These are phyloP conservation scores for Xylaria bambusicola DNA, from an alignment of 495 filamentous ascomycete genomes.

Conservation along the genomic window DNA sequence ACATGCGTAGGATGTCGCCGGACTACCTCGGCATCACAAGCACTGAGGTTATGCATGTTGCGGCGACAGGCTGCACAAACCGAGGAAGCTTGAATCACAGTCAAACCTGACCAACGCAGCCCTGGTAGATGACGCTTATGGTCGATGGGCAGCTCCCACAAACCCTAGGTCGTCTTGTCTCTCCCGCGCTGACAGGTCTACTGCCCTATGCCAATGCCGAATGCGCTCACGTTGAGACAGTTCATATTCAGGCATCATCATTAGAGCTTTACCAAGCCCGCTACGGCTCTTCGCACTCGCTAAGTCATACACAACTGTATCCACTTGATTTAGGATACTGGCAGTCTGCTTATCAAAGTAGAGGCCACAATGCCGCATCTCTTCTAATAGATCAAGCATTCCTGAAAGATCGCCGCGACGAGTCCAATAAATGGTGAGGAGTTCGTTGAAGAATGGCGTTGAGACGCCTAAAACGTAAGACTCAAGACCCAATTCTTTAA, in stretches of 20 bases:
- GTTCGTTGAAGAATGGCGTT: conserved; percentile 72
- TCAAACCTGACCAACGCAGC: too few species aligned
- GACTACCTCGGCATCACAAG: too few species aligned
- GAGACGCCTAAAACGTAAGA: conserved; percentile 74
- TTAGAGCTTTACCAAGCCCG: conserved; percentile 37
- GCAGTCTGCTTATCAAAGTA: conserved; percentile 61
- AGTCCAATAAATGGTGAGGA: conserved; percentile 65
- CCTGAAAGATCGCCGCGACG: conserved; percentile 61
- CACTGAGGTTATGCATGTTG: too few species aligned
- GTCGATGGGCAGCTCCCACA: neutral
- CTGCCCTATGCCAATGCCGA: conserved; percentile 23
- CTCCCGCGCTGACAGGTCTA: conserved; percentile 24
- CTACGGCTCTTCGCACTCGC: conserved; percentile 19
- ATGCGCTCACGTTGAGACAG: conserved; percentile 21
- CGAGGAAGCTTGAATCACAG: too few species aligned
- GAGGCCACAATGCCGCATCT: conserved; percentile 77
- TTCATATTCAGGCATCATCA: conserved; percentile 44
- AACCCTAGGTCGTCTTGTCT: conserved; percentile 16
- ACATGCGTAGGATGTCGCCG: too few species aligned
- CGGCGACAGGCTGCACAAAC: too few species aligned
- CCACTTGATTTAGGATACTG: conserved; percentile 45
- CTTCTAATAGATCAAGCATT: conserved; percentile 63
- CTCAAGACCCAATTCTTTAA: conserved; percentile 69
- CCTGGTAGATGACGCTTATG: too few species aligned
- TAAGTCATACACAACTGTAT: conserved; percentile 13